Evolutionary conservation across 129 eudicot genomes (phyloP).

Genomic region (Flaveria robusta): DNA sequence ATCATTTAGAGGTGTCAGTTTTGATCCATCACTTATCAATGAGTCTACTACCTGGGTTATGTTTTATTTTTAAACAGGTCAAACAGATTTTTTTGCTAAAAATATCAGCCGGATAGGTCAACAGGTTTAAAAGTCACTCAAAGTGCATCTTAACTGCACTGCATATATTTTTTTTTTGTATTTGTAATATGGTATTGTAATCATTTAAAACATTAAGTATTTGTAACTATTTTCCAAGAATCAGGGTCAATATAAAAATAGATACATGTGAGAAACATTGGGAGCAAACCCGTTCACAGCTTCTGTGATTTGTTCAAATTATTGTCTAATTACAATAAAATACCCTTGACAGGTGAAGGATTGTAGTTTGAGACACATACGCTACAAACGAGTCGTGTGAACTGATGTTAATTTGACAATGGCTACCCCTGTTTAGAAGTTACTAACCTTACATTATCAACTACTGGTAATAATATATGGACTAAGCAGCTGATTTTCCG

Average conservation of each 20-base stretch:
- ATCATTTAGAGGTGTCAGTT: neutral
- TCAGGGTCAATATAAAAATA: too few relatives aligned
- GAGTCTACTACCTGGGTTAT: neutral
- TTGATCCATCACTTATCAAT: neutral
- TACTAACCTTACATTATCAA: conserved; percentile 14
- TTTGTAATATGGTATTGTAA: too few relatives aligned
- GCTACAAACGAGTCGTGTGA: conserved; percentile 54
- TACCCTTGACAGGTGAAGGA: conserved; percentile 68
- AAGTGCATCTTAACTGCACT: neutral
- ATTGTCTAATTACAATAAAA: conserved; percentile 3
- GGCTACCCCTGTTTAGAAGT: conserved; percentile 31
- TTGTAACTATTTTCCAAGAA: too few relatives aligned
- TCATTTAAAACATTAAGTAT: too few relatives aligned
- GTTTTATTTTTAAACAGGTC: neutral
- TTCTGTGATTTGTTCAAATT: neutral
- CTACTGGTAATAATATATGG: conserved; percentile 13
- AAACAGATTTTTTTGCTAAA: neutral
- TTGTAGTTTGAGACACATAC: conserved; percentile 83
- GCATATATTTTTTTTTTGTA: neutral
- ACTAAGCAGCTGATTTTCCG: conserved; percentile 32
- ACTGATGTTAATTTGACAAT: conserved; percentile 52
- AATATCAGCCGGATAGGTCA: neutral
- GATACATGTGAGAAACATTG: too few relatives aligned
- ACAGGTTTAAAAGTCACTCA: neutral
- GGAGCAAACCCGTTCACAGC: neutral